Conservation (phyloP, 768 basidiomycete genomes). For the Cystofilobasidium ferigula region DNA sequence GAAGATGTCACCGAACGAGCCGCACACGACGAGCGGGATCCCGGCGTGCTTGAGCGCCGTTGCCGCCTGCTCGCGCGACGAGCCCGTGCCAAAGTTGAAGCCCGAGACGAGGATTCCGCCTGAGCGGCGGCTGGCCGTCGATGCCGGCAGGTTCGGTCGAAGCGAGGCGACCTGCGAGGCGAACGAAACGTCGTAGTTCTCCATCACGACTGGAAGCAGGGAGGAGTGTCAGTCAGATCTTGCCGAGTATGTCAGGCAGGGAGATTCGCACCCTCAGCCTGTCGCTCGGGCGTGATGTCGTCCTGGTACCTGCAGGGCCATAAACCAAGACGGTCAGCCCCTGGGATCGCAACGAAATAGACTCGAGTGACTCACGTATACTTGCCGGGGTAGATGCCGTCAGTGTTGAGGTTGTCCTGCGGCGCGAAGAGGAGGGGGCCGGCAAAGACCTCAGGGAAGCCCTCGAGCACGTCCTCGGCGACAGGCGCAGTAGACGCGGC, state of each 20-base stretch:
- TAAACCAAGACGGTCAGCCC: neutral
- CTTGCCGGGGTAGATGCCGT: slow-evolving; percentile 75
- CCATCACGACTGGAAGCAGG: slow-evolving; percentile 36
- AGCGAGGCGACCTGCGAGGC: slow-evolving; percentile 53
- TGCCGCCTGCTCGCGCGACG: slow-evolving; percentile 94
- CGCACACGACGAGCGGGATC: slow-evolving; percentile 84
- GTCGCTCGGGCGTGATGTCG: slow-evolving; percentile 86
- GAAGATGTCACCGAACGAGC: slow-evolving; percentile 98
- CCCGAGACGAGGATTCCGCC: slow-evolving; percentile 80
- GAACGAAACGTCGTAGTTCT: slow-evolving; percentile 91
- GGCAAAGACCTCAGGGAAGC: slow-evolving; percentile 70
- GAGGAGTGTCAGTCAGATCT: neutral
- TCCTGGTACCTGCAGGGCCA: slow-evolving; percentile 70
- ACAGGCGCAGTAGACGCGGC: slow-evolving; percentile 27
- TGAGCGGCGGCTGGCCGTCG: slow-evolving; percentile 38
- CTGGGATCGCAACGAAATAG: neutral
- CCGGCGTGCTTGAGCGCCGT: slow-evolving; percentile 93
- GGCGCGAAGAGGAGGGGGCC: slow-evolving; percentile 86
- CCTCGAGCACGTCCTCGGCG: slow-evolving; percentile 58
- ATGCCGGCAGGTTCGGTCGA: slow-evolving; percentile 29
- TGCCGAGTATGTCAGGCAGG: neutral
- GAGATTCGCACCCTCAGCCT: slow-evolving; percentile 54
- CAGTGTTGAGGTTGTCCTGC: slow-evolving; percentile 95
- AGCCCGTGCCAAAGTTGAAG: slow-evolving; percentile 98
- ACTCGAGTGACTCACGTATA: slow-evolving; percentile 20